phyloP scores from a whole-genome alignment of 345 rosid genomes.

The Erysimum cheiranthoides region DNA sequence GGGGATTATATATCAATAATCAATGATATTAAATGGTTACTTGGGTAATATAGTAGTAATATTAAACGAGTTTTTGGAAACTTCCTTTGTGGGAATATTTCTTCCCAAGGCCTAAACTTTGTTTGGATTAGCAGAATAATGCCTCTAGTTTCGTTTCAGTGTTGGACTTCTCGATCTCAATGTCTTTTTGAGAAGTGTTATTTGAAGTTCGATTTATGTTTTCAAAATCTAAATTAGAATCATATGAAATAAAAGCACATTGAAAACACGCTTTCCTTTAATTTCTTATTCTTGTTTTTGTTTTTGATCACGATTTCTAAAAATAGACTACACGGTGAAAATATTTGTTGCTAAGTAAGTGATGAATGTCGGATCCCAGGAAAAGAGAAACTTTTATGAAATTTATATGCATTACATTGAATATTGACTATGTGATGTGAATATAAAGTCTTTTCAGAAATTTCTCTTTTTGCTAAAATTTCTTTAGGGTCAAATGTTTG shows the following conservation, averaged over 20 bases:
- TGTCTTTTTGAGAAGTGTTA: neutral
- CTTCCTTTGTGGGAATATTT: conserved; percentile 25
- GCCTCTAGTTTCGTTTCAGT: neutral
- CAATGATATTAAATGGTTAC: conserved; percentile 6
- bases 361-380: neutral
- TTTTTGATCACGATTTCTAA: neutral
- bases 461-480: neutral
- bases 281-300: neutral
- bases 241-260: neutral
- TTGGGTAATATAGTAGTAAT: conserved; percentile 1
- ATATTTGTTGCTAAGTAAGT: neutral
- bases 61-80: conserved; percentile 15
- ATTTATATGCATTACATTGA: neutral
- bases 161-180: neutral
- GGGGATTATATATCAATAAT: conserved; percentile 27
- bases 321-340: neutral
- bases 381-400: neutral
- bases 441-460: neutral
- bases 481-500: neutral
- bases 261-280: neutral
- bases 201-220: neutral
- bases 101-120: conserved; percentile 4
- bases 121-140: conserved; percentile 1
- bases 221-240: neutral
- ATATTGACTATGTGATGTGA: neutral